These are phyloP conservation scores for Laetiporus sulphureus DNA, from an alignment of 1,284 basidiomycete species.

Conservation along the genomic window DNA sequence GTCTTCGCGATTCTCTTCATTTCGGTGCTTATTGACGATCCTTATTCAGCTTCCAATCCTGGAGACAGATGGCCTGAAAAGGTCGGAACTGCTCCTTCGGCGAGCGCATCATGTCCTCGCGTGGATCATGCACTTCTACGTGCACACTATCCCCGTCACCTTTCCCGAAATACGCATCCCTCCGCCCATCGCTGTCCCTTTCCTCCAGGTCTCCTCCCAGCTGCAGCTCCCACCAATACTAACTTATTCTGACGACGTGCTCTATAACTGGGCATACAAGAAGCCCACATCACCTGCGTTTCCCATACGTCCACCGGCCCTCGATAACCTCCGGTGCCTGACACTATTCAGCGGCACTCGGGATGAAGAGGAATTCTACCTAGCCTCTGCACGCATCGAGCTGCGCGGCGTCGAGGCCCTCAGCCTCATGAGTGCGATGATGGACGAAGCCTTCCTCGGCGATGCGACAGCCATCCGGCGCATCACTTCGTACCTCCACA, in stretches of 20 bases:
- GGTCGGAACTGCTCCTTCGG: slow-evolving; percentile 64
- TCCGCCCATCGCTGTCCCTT: slow-evolving; percentile 67
- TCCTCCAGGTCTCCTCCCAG: slow-evolving; percentile 68
- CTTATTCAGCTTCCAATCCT: slow-evolving; percentile 41
- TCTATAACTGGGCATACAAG: slow-evolving; percentile 82
- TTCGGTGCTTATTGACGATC: too few species aligned
- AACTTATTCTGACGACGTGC: slow-evolving; percentile 90
- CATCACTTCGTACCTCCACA: slow-evolving; percentile 67
- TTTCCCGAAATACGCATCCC: slow-evolving; percentile 57
- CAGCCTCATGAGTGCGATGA: slow-evolving; percentile 78
- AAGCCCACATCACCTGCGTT: slow-evolving; percentile 19
- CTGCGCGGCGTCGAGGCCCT: slow-evolving; percentile 84
- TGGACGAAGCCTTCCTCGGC: slow-evolving; percentile 90
- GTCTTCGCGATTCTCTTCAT: too few species aligned
- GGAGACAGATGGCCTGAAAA: slow-evolving; percentile 39
- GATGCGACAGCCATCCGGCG: slow-evolving; percentile 73
- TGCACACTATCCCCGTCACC: slow-evolving; percentile 66
- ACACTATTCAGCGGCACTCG: slow-evolving; percentile 76
- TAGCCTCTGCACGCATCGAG: slow-evolving; percentile 88
- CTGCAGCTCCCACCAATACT: slow-evolving; percentile 86
- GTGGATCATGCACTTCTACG: slow-evolving; percentile 86
- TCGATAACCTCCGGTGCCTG: slow-evolving; percentile 54
- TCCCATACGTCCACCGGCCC: slow-evolving; percentile 27
- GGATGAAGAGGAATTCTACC: slow-evolving; percentile 90
- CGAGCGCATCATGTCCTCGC: slow-evolving; percentile 82